Evolutionary conservation across 768 basidiomycete genomes (phyloP), one percentile per base, ranked within the genome.

Genomic region (Jaapia argillacea): DNA sequence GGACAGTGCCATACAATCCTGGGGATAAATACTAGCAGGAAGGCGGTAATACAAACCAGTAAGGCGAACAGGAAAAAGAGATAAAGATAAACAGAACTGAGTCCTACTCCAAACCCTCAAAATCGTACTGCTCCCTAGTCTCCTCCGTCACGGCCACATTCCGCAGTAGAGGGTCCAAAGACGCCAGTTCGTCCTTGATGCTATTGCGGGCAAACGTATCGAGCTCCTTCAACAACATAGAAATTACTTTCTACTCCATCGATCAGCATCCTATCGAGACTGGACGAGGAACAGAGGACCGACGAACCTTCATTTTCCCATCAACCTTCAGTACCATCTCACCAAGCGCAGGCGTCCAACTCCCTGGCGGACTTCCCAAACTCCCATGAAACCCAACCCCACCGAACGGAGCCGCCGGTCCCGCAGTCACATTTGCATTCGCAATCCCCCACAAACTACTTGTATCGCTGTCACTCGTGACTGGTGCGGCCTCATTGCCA

Each of bases 291-390:
- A 22, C 16, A 23, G 25, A 24, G 44, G 25, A 31, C 22, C 18
- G 5, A 63, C 73, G 41, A 37, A 87, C 89, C 71, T 90, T 93
- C 53, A 94, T 73, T 60, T 85, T 86, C 24, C 70, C 68, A 57
- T 94, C 91, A 35, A 89, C 77, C 62, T 90, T 91, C 33, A 80
- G 51, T 6, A 92, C 71, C 58, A 77, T 74, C 41, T 93, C 90
- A 4, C 76, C 79, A n/a, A 79, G 57, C 6, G 66, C 60, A 6
- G 74, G 63, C 12, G 72, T 78, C 82, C 81, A 85, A 42, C 64
- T 66, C n/a, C 71, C 63, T 13, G 79, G 77, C 0, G 78, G 74
- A 51, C 70, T 72, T 21, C 65, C 65, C 14, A 71, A 46, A 16
- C 58, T 61, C 37, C 58, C 57, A 16, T 25, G 24, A 22, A 24